Conservation (phyloP, 352 stramenopile genomes). For the Phytophthora melonis region DNA sequence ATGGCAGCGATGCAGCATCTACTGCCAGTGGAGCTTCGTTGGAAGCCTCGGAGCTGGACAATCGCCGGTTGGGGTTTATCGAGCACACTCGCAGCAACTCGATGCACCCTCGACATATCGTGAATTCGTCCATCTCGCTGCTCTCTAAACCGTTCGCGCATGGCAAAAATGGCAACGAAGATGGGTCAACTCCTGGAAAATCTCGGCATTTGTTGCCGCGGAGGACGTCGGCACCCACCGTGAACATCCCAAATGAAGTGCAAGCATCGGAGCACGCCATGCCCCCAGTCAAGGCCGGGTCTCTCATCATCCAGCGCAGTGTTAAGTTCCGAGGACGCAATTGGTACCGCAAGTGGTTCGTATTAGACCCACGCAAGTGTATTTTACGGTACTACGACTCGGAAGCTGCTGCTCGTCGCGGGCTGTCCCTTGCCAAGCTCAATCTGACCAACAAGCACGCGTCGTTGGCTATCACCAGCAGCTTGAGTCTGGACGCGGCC, state of each 20-base stretch:
- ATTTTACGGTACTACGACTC: conserved; percentile 81
- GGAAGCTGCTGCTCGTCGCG: conserved; percentile 60
- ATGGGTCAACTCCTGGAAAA: conserved; percentile 32
- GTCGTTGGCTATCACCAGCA: conserved; percentile 71
- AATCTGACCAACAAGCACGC: conserved; percentile 73
- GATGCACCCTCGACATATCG: conserved; percentile 70
- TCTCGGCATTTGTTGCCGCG: conserved; percentile 34
- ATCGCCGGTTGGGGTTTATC: conserved; percentile 73
- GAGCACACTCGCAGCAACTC: conserved; percentile 62
- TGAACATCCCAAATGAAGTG: conserved; percentile 21
- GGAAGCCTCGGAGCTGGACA: conserved; percentile 39
- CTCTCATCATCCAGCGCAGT: conserved; percentile 76
- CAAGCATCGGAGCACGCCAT: conserved; percentile 4
- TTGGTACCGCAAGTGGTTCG: conserved; percentile 89
- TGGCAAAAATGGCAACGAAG: conserved; percentile 31
- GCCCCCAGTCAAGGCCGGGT: conserved; percentile 52
- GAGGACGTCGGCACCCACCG: conserved; percentile 23
- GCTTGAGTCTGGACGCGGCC: conserved; percentile 57
- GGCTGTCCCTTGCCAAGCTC: conserved; percentile 69
- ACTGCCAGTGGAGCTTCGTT: conserved; percentile 13
- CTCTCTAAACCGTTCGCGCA: conserved; percentile 74
- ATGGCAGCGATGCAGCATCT: conserved; percentile 20
- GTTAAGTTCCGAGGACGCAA: conserved; percentile 76
- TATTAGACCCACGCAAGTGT: conserved; percentile 69
- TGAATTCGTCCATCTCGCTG: conserved; percentile 81